Percentiles rank a stretch among this genome's conserved stretches.
Conservation (phyloP, 768 basidiomycete genomes). For the Leccinellum rugosiceps region DNA sequence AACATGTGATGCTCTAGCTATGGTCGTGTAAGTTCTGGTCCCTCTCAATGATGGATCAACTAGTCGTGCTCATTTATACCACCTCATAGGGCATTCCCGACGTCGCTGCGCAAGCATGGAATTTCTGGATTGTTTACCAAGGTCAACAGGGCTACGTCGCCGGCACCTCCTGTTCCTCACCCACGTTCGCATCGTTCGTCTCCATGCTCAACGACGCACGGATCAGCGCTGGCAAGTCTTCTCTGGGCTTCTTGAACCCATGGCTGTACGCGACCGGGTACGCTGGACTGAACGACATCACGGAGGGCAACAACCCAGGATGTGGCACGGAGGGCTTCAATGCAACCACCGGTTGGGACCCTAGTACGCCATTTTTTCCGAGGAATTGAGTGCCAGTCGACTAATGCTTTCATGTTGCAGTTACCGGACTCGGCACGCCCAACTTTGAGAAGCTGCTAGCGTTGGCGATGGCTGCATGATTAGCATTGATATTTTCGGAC, state of each 20-base stretch:
- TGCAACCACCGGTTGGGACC: constrained; percentile 56
- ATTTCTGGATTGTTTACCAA: constrained; percentile 46
- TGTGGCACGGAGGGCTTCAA: constrained; percentile 69
- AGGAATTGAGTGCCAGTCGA: background rate
- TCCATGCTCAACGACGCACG: constrained; percentile 66
- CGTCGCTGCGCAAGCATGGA: constrained; percentile 55
- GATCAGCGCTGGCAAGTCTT: constrained; percentile 36
- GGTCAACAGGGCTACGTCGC: constrained; percentile 41
- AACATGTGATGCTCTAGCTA: constrained; percentile 26
- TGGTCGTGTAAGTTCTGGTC: constrained; percentile 47
- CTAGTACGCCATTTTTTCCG: constrained; percentile 37
- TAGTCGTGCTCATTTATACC: background rate
- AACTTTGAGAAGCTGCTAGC: constrained; percentile 46
- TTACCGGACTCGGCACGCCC: constrained; percentile 56
- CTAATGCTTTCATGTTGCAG: constrained; percentile 21
- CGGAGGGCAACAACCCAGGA: constrained; percentile 51
- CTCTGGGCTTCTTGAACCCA: constrained; percentile 68
- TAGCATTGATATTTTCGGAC: background rate
- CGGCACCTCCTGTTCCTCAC: constrained; percentile 67
- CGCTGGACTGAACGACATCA: constrained; percentile 53
- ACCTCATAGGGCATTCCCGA: constrained; percentile 54
- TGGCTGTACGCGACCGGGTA: constrained; percentile 44
- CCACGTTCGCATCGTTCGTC: constrained; percentile 61
- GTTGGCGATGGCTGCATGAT: constrained; percentile 29
- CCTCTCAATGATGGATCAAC: background rate